Evolutionary conservation across 2,329 filamentous ascomycete species (phyloP).

Genomic region (Claviceps paspali): DNA sequence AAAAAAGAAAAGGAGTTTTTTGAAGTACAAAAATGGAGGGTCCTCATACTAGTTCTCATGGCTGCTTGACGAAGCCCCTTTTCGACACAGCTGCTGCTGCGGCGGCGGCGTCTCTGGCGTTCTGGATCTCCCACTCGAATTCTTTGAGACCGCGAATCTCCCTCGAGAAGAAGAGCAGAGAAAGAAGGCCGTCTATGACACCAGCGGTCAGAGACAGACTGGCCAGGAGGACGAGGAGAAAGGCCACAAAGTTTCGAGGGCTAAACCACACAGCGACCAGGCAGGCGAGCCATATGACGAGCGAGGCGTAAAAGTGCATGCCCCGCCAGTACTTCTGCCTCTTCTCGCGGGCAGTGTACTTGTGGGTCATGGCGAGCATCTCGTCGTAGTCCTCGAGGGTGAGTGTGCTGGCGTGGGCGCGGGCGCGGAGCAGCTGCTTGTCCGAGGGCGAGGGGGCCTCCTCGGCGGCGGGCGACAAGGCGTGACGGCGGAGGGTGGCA

Average conservation of each 20-base stretch:
- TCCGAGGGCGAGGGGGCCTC: conserved; percentile 13
- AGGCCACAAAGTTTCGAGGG: conserved; percentile 59
- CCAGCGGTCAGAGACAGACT: conserved; percentile 65
- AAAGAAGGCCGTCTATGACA: conserved; percentile 70
- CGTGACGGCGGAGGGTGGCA: conserved; percentile 49
- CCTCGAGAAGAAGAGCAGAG: conserved; percentile 69
- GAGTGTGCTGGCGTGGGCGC: conserved; percentile 9
- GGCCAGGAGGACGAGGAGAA: conserved; percentile 64
- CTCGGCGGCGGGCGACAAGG: conserved; percentile 11
- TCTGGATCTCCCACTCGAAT: conserved; percentile 84
- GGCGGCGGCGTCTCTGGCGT: too few species aligned
- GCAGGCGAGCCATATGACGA: conserved; percentile 56
- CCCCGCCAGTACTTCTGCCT: conserved; percentile 58
- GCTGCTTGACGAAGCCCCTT: neutral
- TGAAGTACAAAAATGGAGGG: too few species aligned
- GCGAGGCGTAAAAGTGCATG: conserved; percentile 54
- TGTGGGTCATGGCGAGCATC: conserved; percentile 54
- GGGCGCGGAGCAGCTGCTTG: conserved; percentile 17
- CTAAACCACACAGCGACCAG: conserved; percentile 78
- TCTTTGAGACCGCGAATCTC: conserved; percentile 75
- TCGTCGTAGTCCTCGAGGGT: conserved; percentile 33
- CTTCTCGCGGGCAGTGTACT: conserved; percentile 56
- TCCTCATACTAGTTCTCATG: too few species aligned
- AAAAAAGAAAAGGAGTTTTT: neutral
- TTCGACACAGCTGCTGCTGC: conserved; percentile 18